These are phyloP conservation scores for Aspergillus pseudoterreus DNA, from an alignment of 2,329 filamentous ascomycete genomes.

Conservation along the genomic window DNA sequence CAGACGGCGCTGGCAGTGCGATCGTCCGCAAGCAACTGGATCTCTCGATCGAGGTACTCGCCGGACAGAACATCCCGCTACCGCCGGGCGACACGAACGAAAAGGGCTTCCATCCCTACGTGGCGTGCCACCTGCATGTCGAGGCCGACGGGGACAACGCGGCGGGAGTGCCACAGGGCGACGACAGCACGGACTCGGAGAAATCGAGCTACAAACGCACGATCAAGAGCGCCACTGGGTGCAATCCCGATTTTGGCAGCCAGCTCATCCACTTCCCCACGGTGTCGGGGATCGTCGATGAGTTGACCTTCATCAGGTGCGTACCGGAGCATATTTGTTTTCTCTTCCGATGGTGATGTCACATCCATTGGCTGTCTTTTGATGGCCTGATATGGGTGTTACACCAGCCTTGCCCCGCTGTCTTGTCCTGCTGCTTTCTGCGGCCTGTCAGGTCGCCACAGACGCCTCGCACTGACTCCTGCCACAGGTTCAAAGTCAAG, in stretches of 20 bases:
- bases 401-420: slow-evolving; percentile 7
- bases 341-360: background rate
- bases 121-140: slow-evolving; percentile 78
- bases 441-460: background rate
- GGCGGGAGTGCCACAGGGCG: slow-evolving; percentile 42
- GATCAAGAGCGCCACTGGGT: slow-evolving; percentile 54
- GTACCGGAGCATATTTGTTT: slow-evolving; percentile 25
- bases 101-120: slow-evolving; percentile 65
- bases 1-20: slow-evolving; percentile 25
- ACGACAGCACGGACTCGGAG: slow-evolving; percentile 42
- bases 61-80: slow-evolving; percentile 72
- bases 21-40: slow-evolving; percentile 56
- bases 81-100: slow-evolving; percentile 52
- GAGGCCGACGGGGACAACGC: slow-evolving; percentile 57
- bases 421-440: slow-evolving; percentile 2
- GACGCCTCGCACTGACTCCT: background rate
- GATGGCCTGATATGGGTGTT: background rate
- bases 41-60: slow-evolving; percentile 68
- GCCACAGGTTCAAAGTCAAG: slow-evolving; percentile 70
- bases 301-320: slow-evolving; percentile 71
- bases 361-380: background rate
- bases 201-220: slow-evolving; percentile 54
- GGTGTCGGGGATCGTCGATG: slow-evolving; percentile 57
- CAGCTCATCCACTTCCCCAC: slow-evolving; percentile 58
- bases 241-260: slow-evolving; percentile 63